Conservation (phyloP, 306 rosid genomes). For the Pachyrhizus erosus region DNA sequence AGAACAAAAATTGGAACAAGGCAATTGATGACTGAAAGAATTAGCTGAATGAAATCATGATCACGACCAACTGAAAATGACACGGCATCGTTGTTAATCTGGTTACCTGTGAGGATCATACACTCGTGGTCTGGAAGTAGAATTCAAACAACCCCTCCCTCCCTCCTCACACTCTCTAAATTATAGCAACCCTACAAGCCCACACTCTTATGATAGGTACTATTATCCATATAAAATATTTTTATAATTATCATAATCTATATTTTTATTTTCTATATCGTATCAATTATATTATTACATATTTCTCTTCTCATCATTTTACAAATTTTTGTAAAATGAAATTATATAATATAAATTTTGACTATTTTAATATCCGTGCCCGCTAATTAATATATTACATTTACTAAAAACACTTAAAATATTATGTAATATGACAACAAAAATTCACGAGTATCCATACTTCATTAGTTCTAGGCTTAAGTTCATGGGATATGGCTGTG, state of each 20-base stretch:
- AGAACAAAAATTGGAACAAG: neutral
- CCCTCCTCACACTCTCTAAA: neutral
- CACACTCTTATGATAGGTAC: neutral
- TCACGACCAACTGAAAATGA: conserved; percentile 34
- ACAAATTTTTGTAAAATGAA: neutral
- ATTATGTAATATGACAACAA: neutral
- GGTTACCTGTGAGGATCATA: neutral
- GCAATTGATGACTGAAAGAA: conserved; percentile 24
- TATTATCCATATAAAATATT: neutral
- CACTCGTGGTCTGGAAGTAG: neutral
- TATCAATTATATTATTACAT: neutral
- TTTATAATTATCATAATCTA: too few species aligned
- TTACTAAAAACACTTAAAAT: neutral
- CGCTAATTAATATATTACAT: neutral
- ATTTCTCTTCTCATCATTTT: neutral
- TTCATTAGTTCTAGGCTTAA: neutral
- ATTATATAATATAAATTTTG: neutral
- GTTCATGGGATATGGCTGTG: neutral
- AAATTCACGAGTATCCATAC: neutral
- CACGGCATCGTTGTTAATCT: conserved; percentile 24
- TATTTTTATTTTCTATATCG: neutral
- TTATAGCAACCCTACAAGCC: too few species aligned
- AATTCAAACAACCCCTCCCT: neutral
- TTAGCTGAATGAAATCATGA: conserved; percentile 31
- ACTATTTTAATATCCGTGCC: neutral